phyloP scores from a whole-genome alignment of 495 filamentous ascomycete species.

The Xylaria venustula region DNA sequence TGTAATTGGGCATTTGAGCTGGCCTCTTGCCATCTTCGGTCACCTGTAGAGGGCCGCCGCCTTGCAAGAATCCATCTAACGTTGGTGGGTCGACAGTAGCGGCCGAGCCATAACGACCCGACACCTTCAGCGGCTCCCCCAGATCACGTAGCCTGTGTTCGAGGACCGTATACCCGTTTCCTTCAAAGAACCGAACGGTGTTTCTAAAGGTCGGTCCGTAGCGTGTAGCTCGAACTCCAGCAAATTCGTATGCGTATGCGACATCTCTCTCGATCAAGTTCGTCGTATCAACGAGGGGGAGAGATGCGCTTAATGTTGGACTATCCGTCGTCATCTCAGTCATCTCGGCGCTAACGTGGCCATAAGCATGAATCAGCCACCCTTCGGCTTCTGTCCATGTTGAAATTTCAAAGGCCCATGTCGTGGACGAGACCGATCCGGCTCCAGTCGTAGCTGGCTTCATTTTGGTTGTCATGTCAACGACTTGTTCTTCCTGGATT shows the following conservation, averaged over 20 bases:
- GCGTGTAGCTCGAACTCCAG: background rate
- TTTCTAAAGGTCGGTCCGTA: constrained; percentile 6
- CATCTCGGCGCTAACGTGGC: background rate
- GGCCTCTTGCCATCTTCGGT: constrained; percentile 3
- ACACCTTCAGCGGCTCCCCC: background rate
- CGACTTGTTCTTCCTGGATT: constrained; percentile 5
- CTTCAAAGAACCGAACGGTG: background rate
- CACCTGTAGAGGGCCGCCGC: background rate
- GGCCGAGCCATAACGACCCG: constrained; percentile 3
- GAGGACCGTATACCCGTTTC: background rate
- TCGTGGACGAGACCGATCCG: background rate
- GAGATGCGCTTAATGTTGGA: constrained; percentile 1
- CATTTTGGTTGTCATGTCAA: constrained; percentile 11
- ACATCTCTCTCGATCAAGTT: background rate
- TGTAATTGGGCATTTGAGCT: constrained; percentile 12
- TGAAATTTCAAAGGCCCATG: constrained; percentile 6
- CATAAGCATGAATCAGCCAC: constrained; percentile 7
- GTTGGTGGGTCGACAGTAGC: constrained; percentile 9
- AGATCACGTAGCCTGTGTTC: constrained; percentile 8
- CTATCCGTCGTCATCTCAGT: constrained; percentile 5
- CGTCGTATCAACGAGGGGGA: constrained; percentile 4
- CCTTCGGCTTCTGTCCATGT: constrained; percentile 5
- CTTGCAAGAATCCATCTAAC: constrained; percentile 5
- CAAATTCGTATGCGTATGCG: background rate
- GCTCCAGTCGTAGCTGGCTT: constrained; percentile 5